Percentiles rank a stretch among this genome's conserved stretches.
Evolutionary conservation across 2,329 filamentous ascomycete species (phyloP).

Genomic region (Trichoderma breve): DNA sequence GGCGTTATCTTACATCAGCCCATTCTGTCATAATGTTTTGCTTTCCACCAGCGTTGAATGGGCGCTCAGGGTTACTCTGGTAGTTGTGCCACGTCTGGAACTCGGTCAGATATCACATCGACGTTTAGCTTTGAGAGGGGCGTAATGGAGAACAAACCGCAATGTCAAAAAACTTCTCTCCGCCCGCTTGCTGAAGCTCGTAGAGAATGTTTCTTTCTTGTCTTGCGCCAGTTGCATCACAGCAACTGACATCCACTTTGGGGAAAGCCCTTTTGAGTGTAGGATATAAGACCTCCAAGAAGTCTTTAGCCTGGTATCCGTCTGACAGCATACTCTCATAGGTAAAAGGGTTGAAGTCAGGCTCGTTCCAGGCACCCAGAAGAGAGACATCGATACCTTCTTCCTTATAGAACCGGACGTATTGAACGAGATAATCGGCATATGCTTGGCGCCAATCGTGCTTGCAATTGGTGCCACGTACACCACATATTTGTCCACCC

Average conservation of each 20-base stretch:
- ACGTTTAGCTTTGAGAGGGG: background rate
- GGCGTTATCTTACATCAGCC: background rate
- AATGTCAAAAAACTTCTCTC: slow-evolving; percentile 8
- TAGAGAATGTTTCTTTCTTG: slow-evolving; percentile 17
- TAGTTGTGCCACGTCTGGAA: slow-evolving; percentile 13
- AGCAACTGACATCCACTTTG: slow-evolving; percentile 11
- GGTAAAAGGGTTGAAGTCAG: slow-evolving; percentile 12
- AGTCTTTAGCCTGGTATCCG: slow-evolving; percentile 14
- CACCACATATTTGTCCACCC: slow-evolving; percentile 10
- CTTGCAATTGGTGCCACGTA: slow-evolving; percentile 10
- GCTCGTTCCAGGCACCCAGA: slow-evolving; percentile 13
- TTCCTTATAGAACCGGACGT: slow-evolving; percentile 10
- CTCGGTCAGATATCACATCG: background rate
- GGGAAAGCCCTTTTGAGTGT: slow-evolving; percentile 13
- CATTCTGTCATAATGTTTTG: slow-evolving; percentile 8
- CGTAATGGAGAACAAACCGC: background rate
- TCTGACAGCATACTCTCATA: slow-evolving; percentile 18
- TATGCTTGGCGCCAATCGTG: slow-evolving; percentile 13
- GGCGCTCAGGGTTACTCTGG: slow-evolving; percentile 14
- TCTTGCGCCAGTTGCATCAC: slow-evolving; percentile 9
- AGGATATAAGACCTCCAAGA: slow-evolving; percentile 10
- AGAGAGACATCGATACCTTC: slow-evolving; percentile 11
- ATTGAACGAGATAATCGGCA: slow-evolving; percentile 14
- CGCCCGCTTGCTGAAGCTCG: slow-evolving; percentile 8
- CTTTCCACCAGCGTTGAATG: slow-evolving; percentile 10